Base-by-base conservation (phyloP, 1,139 yeast genomes). In the Protomyces pachydermus region DNA sequence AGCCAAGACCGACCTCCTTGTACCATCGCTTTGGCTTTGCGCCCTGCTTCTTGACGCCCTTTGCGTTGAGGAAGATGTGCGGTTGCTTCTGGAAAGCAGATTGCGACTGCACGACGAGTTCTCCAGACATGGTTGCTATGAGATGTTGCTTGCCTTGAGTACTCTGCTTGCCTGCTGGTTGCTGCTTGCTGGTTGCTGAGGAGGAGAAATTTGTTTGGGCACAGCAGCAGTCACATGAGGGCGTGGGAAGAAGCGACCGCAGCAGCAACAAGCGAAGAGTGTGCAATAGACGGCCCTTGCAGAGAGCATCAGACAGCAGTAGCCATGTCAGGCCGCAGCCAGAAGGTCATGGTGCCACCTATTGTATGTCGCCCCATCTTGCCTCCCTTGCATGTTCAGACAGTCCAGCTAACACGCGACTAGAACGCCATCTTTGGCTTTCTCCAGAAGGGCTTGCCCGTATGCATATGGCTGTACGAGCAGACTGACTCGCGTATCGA, bases 51-150 rank as follows among this genome's bases (percentile, higher is more conserved):
- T 85, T 86, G 81, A 95, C 96, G 77, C 97, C 87, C 90, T 95
- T 95, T 86, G 98, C 91, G 95, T 95, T 93, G 84, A 91, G 91
- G 95, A 93, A 95, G 86, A 95, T 91, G 86, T 95, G 98, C 52
- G 68, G 68, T 46, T 66, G 68, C 95, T 93, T 95, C 88, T 93
- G 98, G 97, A 87, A 93, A 89, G 98, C 98, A 85, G 96, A 93
- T 87, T 95, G 98, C 80, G 97, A 88, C 88, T 93, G 99, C 84
- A 95, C 99, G 81, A 97, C 91, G 85, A 93, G 91, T 88, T 93
- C 99, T 82, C 98, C 88, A 81, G 98, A 95, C 98, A 93, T 93
- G 56, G 37, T 70, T 16, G 48, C 23, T 66, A 42, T 28, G 32
- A 5, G 32, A 28, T 28, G 32, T 28, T 28, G 32, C 32, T 28